These are phyloP conservation scores for Cystofilobasidium bisporidii DNA, from an alignment of 768 basidiomycete genomes.

Conservation along the genomic window DNA sequence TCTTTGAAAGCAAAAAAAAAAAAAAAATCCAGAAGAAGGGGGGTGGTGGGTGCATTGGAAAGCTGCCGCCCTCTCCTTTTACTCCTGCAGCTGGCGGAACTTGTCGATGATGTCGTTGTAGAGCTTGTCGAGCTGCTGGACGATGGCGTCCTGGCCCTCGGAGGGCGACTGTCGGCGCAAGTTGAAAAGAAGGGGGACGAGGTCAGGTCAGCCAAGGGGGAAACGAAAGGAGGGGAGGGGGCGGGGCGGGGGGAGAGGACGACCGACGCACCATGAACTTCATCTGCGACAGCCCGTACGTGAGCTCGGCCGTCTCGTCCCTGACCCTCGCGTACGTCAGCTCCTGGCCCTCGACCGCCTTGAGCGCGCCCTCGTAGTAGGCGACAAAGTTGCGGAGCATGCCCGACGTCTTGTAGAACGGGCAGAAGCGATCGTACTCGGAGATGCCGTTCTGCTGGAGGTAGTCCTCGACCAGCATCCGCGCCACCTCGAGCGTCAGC, in stretches of 20 bases:
- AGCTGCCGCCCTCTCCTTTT: conserved; percentile 6
- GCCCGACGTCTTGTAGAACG: conserved; percentile 45
- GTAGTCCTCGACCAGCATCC: conserved; percentile 60
- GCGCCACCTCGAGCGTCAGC: conserved; percentile 68
- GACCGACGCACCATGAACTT: conserved; percentile 80
- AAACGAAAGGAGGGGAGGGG: not conserved
- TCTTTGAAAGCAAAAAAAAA: too few species aligned
- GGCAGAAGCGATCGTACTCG: conserved; percentile 30
- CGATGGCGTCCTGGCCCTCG: conserved; percentile 74
- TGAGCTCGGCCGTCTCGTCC: conserved; percentile 72
- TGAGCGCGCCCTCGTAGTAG: conserved; percentile 56
- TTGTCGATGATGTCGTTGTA: conserved; percentile 83
- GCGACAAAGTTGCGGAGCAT: conserved; percentile 93
- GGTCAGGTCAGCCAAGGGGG: too few species aligned
- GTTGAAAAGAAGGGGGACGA: too few species aligned
- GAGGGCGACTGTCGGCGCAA: conserved; percentile 91
- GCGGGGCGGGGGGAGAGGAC: not conserved
- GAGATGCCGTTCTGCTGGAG: conserved; percentile 98
- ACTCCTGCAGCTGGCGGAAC: conserved; percentile 47
- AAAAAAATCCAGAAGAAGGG: too few species aligned
- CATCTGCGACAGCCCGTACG: conserved; percentile 98
- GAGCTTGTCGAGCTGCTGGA: conserved; percentile 68
- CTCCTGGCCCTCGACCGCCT: conserved; percentile 71
- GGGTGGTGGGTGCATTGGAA: too few species aligned
- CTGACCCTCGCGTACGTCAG: conserved; percentile 58